Base-by-base conservation (phyloP, 2,329 filamentous ascomycete genomes). In the Penicillium griseofulvum region DNA sequence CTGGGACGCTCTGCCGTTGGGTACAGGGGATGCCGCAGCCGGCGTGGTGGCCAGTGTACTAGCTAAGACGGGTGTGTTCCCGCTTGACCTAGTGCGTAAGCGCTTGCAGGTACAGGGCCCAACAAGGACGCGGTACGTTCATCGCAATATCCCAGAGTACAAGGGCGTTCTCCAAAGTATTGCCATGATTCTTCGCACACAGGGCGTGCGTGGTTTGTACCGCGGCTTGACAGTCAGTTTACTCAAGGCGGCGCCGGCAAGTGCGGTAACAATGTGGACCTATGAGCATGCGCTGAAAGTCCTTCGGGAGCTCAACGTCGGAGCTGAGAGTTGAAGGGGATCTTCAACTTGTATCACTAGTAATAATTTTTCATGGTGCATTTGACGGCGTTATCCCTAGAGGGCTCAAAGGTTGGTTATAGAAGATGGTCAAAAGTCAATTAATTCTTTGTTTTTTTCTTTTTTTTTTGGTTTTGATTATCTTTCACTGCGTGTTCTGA, bases 81-180 rank as follows among this genome's bases (percentile, higher is more conserved):
- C 94, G 16, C 80, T 99, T 24, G 94, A 99, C 71, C 85, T 96
- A 28, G 90, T 97, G 34, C 81, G 94, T 62, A 99, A 97, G 78
- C 82, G 94, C 44, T 82, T 99, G 63, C 94, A 99, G 75, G 91
- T 99, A 4, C 94, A 99, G 73, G 94, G 94, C 0, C 94, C 94
- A 1, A 96, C 89, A 57, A 81, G 92, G 58, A 76, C 76, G 36
- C 80, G 80, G 60, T 99, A 97, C 71, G 85, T 93, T 16, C 89
- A 95, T 73, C 83, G 85, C 65, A 91, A 96, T 67, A 96, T 97
- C 10, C 94, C 94, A 1, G 86, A 88, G 63, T 97, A 97, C 68
- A 79, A 77, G 5, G 84, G 86, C 4, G 85, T 95, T 0, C 65
- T 85, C 4, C 79, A 78, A 42, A 90, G 90, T 0, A 79, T 96